A percentile compares a stretch with the other conserved stretches of the same genome.
phyloP scores from a whole-genome alignment of 768 basidiomycete genomes.

The Crepidotus variabilis region DNA sequence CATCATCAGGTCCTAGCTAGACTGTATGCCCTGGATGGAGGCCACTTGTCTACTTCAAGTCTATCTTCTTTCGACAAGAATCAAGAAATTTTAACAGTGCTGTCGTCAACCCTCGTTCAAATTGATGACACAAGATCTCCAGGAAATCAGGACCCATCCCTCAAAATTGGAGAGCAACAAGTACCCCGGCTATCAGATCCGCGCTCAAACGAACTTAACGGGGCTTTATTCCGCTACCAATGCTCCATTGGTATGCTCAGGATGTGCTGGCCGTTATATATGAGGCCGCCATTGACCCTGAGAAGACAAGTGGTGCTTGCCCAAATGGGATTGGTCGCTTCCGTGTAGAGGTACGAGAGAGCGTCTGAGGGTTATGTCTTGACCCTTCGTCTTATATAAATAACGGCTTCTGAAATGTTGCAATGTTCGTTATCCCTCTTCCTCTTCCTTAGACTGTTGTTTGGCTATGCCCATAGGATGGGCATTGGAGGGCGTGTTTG shows the following conservation, averaged over 20 bases:
- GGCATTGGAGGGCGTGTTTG: background rate
- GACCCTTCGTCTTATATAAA: background rate
- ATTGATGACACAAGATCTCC: too few species aligned
- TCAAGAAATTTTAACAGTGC: too few species aligned
- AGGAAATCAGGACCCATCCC: too few species aligned
- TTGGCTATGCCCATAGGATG: background rate
- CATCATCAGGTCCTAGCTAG: too few species aligned
- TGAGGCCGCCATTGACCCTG: background rate
- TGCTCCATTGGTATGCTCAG: background rate
- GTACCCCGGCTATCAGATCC: background rate
- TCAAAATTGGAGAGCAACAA: background rate
- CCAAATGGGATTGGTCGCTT: background rate
- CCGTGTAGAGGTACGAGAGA: background rate
- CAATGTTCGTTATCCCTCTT: too few species aligned
- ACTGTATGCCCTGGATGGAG: too few species aligned
- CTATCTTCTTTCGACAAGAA: too few species aligned
- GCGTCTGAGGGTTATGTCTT: background rate
- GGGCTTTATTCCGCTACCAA: background rate
- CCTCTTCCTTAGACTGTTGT: too few species aligned
- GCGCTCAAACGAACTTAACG: background rate
- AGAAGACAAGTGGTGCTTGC: background rate
- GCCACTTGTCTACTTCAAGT: too few species aligned
- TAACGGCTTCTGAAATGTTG: too few species aligned
- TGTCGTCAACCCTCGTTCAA: too few species aligned
- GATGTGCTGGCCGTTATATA: background rate